Evolutionary conservation across 1,139 yeast genomes (phyloP), one percentile per base, ranked within the genome.

Genomic region (Saccharomycopsis crataegensis): DNA sequence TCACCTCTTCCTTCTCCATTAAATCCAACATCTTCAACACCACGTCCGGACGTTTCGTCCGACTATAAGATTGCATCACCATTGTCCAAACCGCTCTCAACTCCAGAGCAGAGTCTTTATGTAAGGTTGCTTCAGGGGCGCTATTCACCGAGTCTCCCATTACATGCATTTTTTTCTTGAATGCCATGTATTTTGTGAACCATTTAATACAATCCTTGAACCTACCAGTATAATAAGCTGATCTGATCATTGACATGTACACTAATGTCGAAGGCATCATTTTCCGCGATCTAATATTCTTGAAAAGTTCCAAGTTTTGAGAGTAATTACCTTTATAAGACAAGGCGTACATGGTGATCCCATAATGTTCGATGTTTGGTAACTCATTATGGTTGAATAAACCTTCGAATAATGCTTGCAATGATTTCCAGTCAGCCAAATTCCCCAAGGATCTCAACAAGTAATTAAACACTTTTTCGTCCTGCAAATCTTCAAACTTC

Each of bases 301-400:
- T 14, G 22, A n/a, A 46, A 14, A 46, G n/a, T 16, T 46, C 22
- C 9, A 8, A 9, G 4, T 12, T 22, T 34, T 32, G 42, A 8
- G 12, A 11, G 17, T 32, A 31, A 36, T 46, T 8, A 8, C 49
- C 49, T 17, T 12, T 14, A 14, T 46, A 11, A n/a, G 49, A 42
- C 11, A 46, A 16, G 14, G 22, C n/a, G 17, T 17, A 34, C 49
- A 46, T 46, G 22, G 41, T 34, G 16, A 46, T 34, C 7, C 31
- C 49, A n/a, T 46, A 46, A 34, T 46, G 49, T 9, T 33, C 14
- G 28, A 33, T 14, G 8, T n/a, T 46, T 33, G 49, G 49, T 32
- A 46, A 36, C 14, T 22, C 31, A 17, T 34, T 16, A 11, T 11
- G 11, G 8, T 31, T 16, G 43, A 46, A 46, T 14, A 46, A 34